Percentiles rank a stretch among this genome's conserved stretches.
Evolutionary conservation across 495 filamentous ascomycete genomes (phyloP).

Genomic region (Neurospora sublineolata): DNA sequence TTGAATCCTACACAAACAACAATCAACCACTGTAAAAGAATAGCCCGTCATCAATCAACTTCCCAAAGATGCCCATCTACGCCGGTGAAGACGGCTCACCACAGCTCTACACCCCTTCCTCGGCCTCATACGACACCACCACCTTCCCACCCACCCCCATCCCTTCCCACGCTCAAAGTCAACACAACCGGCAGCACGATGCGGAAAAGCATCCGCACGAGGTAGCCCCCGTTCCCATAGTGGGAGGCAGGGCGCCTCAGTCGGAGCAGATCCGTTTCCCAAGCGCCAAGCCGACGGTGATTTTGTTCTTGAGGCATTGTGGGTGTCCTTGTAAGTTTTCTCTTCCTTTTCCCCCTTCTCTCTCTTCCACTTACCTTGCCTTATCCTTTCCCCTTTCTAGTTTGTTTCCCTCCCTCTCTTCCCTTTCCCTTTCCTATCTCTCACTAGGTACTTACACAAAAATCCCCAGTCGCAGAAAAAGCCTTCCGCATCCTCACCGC

Average conservation of each 20-base stretch:
- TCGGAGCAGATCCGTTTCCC: constrained; percentile 34
- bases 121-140: neutral
- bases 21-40: neutral
- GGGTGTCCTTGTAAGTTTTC: constrained; percentile 45
- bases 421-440: neutral
- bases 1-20: neutral
- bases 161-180: neutral
- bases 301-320: constrained; percentile 50
- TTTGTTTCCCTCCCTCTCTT: neutral
- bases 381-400: neutral
- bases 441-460: neutral
- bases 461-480: constrained; percentile 44
- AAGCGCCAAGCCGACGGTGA: constrained; percentile 34
- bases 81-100: neutral
- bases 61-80: neutral
- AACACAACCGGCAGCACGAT: neutral
- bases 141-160: neutral
- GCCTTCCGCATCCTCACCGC: constrained; percentile 37
- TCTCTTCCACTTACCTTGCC: too few relatives aligned
- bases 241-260: constrained; percentile 38
- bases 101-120: neutral
- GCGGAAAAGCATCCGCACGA: constrained; percentile 4
- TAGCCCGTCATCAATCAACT: neutral
- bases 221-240: constrained; percentile 25
- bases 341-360: neutral